Percentiles rank a stretch among this genome's conserved stretches.
Evolutionary conservation across 192 early-diverging fungal species (phyloP).

Genomic region (Backusella tuberculispora): DNA sequence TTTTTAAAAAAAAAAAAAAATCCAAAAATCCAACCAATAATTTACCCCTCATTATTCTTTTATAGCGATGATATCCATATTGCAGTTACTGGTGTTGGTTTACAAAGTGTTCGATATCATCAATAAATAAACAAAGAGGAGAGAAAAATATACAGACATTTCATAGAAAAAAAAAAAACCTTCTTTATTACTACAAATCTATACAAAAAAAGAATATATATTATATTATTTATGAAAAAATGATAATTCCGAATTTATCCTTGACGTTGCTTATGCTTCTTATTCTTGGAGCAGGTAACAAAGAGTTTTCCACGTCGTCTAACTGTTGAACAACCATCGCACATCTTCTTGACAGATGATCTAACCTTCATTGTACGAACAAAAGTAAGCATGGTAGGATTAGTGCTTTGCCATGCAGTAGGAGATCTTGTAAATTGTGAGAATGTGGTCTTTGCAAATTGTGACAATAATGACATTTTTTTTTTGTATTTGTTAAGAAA

Average conservation of each 20-base stretch:
- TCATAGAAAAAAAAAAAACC: not conserved
- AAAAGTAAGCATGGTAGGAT: slow-evolving; percentile 34
- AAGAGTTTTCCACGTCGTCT: slow-evolving; percentile 82
- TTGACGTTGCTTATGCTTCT: slow-evolving; percentile 96
- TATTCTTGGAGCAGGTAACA: slow-evolving; percentile 89
- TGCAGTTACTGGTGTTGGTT: slow-evolving; percentile 62
- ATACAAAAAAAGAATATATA: slow-evolving; percentile 11
- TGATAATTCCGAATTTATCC: slow-evolving; percentile 52
- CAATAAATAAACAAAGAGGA: not conserved
- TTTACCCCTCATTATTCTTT: slow-evolving; percentile 3
- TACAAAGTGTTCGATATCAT: slow-evolving; percentile 42
- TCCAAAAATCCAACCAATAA: not conserved
- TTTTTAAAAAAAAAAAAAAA: not conserved
- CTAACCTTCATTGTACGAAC: slow-evolving; percentile 86
- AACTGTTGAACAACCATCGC: slow-evolving; percentile 88
- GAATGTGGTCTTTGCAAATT: slow-evolving; percentile 16
- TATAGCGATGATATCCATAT: slow-evolving; percentile 23
- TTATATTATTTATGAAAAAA: not conserved
- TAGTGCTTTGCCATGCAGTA: slow-evolving; percentile 20
- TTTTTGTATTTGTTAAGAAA: not conserved
- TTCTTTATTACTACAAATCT: slow-evolving; percentile 14
- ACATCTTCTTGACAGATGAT: slow-evolving; percentile 87
- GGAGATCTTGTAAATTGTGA: slow-evolving; percentile 22
- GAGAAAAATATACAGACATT: not conserved
- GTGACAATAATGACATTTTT: slow-evolving; percentile 27